Conservation (phyloP, 2,329 filamentous ascomycete genomes). For the Corynespora cassiicola region DNA sequence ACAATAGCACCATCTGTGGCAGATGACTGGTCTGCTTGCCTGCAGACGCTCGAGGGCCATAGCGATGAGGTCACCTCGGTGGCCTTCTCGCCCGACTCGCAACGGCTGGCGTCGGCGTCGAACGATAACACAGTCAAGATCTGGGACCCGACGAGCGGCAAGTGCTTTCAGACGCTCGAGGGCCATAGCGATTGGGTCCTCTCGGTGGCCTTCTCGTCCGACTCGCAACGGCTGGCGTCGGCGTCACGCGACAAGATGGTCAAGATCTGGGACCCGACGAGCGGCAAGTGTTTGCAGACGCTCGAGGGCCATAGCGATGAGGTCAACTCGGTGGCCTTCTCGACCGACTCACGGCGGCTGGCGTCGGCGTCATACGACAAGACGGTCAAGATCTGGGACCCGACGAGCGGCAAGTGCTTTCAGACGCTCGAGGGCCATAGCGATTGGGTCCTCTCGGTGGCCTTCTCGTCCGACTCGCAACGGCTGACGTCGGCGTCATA, state of each 20-base stretch:
- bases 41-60: not conserved
- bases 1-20: conserved; percentile 5
- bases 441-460: too few relatives aligned
- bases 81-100: conserved; percentile 33
- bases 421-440: too few relatives aligned
- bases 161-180: too few relatives aligned
- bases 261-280: too few relatives aligned
- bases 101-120: too few relatives aligned
- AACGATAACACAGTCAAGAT: too few relatives aligned
- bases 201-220: too few relatives aligned
- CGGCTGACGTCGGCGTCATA: conserved; percentile 12
- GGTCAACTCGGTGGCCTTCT: conserved; percentile 20
- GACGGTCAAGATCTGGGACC: conserved; percentile 9
- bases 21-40: conserved; percentile 3
- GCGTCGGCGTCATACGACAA: conserved; percentile 5
- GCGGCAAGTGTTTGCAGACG: too few relatives aligned
- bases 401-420: conserved; percentile 2
- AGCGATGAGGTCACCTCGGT: conserved; percentile 8
- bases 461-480: conserved; percentile 15
- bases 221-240: too few relatives aligned
- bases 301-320: conserved; percentile 14
- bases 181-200: too few relatives aligned
- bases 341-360: conserved; percentile 9
- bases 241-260: too few relatives aligned
- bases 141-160: too few relatives aligned